Evolutionary conservation across 2,329 filamentous ascomycete species (phyloP).

Genomic region (Nigrospora oryzae): DNA sequence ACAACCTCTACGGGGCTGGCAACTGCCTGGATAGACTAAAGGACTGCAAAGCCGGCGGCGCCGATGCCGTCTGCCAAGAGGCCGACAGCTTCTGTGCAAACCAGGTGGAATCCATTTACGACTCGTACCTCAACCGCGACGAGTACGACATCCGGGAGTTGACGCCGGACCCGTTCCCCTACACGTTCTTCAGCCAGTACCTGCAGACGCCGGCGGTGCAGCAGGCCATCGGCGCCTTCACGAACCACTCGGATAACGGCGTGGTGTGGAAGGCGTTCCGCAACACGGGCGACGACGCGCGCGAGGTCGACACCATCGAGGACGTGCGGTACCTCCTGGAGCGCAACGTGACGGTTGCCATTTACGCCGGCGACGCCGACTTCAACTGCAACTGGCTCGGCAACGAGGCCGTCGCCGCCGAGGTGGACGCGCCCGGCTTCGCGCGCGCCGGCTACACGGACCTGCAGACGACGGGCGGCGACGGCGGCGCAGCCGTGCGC

Average conservation of each 20-base stretch:
- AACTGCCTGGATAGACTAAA: constrained; percentile 52
- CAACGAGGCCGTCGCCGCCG: constrained; percentile 14
- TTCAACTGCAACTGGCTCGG: constrained; percentile 25
- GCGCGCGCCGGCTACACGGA: constrained; percentile 36
- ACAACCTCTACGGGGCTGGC: constrained; percentile 50
- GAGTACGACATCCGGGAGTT: constrained; percentile 53
- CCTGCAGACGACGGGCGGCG: constrained; percentile 21
- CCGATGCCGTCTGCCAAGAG: constrained; percentile 38
- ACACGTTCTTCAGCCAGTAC: constrained; percentile 45
- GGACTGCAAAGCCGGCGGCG: constrained; percentile 42
- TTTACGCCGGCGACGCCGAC: constrained; percentile 22
- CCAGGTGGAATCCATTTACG: constrained; percentile 43
- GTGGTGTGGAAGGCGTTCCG: constrained; percentile 45
- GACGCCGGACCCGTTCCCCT: constrained; percentile 47
- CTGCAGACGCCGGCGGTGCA: constrained; percentile 47
- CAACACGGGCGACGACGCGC: constrained; percentile 39
- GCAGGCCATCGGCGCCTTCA: constrained; percentile 48
- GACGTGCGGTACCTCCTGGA: constrained; percentile 14
- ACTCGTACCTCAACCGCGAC: constrained; percentile 42
- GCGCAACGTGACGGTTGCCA: constrained; percentile 13
- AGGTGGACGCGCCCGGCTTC: constrained; percentile 31
- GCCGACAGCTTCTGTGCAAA: constrained; percentile 48
- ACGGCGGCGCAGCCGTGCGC: constrained; percentile 28
- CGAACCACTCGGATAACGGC: constrained; percentile 45
- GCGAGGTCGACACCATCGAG: constrained; percentile 15